Evolutionary conservation across 495 filamentous ascomycete species (phyloP), one percentile per base, ranked within the genome.

Genomic region (Hamigera avellanea): DNA sequence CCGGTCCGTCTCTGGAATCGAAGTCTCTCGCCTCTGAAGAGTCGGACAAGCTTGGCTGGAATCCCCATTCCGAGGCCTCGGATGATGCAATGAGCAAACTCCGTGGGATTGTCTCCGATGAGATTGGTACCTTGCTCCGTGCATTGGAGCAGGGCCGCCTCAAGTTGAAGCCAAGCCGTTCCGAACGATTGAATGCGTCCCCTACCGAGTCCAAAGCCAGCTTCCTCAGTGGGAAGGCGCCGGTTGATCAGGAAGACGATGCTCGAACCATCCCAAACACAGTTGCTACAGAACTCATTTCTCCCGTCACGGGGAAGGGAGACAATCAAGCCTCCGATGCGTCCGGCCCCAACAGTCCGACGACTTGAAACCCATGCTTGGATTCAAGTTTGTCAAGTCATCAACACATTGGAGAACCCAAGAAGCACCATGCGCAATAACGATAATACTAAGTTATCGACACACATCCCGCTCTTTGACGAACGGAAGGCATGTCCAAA

Each of bases 11-110:
- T 18, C 31, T 61, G n/a, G 56, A 53, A 28, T 53, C 56, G 2
- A 59, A 61, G 29, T 62, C 61, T 6, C 41, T 57, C 1, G 42
- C 44, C 0, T 62, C 61, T 12, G 59, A 61, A 16, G 53, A 57
- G 25, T 56, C 53, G 19, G 59, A 59, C 37, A 54, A 54, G 37
- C 44, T 65, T 7, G 59, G 57, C 15, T 65, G 61, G 61, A 59
- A 62, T 35, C 51, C 54, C 10, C 52, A 53, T 17, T 56, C 56
- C 10, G 61, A 65, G 34, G 44, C 53, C 6, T 65, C 61, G 14
- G 61, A 65, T 9, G 55, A 59, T 29, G 47, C 54, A 0, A 59
- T 56, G 46, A 52, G 48, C 41, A 65, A 61, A 29, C 48, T 65
- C 18, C 56, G 51, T n/a, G 56, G 59, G 0, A 49, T 65, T 17